phyloP scores from a whole-genome alignment of 768 basidiomycete species.

The Calocera cornea region DNA sequence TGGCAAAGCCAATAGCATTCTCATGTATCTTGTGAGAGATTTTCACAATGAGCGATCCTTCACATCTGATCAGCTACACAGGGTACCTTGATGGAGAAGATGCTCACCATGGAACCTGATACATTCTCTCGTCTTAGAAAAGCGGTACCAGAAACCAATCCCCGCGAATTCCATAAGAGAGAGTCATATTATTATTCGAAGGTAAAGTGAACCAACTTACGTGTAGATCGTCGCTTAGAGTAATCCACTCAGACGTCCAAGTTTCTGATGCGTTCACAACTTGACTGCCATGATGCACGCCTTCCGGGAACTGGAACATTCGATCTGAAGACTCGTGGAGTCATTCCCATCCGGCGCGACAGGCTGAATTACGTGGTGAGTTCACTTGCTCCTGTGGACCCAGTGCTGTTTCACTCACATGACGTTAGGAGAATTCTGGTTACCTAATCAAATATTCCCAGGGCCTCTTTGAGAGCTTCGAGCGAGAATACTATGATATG shows the following conservation, averaged over 20 bases:
- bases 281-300: slow-evolving; percentile 70
- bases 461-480: slow-evolving; percentile 66
- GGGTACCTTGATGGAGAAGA: slow-evolving; percentile 84
- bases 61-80: slow-evolving; percentile 21
- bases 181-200: slow-evolving; percentile 83
- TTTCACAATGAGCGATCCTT: not conserved
- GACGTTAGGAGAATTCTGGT: slow-evolving; percentile 54
- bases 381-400: not conserved
- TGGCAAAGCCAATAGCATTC: slow-evolving; percentile 12
- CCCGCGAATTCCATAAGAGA: slow-evolving; percentile 21
- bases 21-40: slow-evolving; percentile 22
- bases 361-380: slow-evolving; percentile 63
- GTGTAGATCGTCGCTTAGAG: not conserved
- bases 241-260: slow-evolving; percentile 7
- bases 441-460: slow-evolving; percentile 54
- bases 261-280: slow-evolving; percentile 87
- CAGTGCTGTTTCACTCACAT: not conserved
- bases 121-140: slow-evolving; percentile 51
- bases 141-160: slow-evolving; percentile 20
- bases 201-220: slow-evolving; percentile 30
- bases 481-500: slow-evolving; percentile 89
- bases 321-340: slow-evolving; percentile 91
- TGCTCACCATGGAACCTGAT: slow-evolving; percentile 50
- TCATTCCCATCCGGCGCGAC: slow-evolving; percentile 70
- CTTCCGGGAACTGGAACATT: slow-evolving; percentile 87